Evolutionary conservation across 2,329 filamentous ascomycete genomes (phyloP), one percentile per base, ranked within the genome.

Genomic region (Talaromyces marneffei): DNA sequence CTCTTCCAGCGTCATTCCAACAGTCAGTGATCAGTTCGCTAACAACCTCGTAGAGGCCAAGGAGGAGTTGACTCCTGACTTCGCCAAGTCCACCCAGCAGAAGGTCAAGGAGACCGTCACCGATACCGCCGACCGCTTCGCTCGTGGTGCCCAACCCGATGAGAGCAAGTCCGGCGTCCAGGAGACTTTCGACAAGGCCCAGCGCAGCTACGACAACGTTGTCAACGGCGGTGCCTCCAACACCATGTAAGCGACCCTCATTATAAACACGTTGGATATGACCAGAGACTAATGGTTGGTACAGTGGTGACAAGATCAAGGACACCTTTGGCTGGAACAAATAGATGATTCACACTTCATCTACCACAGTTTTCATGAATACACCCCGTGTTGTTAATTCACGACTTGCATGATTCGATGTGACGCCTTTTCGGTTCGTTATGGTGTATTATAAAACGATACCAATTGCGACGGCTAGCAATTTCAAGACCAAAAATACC

Each of bases 1-100:
- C 71, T 53, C 35, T 23, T 35, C 9, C 9, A 29, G 29, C 14
- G 37, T 53, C 31, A 56, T 58, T 29, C 6, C 37, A 10, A 25
- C 2, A 20, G 16, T 16, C 50, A 54, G 25, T n/a, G 57, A 29
- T 40, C 27, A 42, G 39, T 27, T 52, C 40, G 48, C 62, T 37
- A 29, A 25, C 33, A 18, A 42, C 5, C 29, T 16, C 18, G 60
- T 66, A 77, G 82, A 85, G 82, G 75, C 79, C 64, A 74, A 77
- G 70, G 83, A 87, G 80, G 77, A 80, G 68, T 65, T 84, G 61
- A 84, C 79, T 68, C 85, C 85, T 62, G 80, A 87, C 73, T 79
- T 79, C 70, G 74, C 80, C 75, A 87, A 87, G 79, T 86, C 84
- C 64, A 85, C 83, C 68, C 75, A 79, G 69, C 76, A 85, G 65